Evolutionary conservation across 2,329 filamentous ascomycete genomes (phyloP).

Genomic region (Myriosclerotinia scirpicola): DNA sequence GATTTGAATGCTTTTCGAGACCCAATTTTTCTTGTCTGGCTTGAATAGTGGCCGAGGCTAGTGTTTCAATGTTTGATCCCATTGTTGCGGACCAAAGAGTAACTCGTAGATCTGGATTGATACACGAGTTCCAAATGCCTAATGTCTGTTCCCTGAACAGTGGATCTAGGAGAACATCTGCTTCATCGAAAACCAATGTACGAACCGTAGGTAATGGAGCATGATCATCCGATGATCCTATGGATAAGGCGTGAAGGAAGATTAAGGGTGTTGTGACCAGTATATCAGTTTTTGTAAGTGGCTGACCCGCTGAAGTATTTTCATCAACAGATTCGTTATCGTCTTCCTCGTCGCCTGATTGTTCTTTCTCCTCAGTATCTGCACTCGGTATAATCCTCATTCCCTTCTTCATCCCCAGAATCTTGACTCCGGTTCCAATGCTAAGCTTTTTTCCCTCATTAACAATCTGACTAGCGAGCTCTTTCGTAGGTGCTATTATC

Average conservation of each 20-base stretch:
- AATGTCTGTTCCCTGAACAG: constrained; percentile 89
- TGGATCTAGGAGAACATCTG: constrained; percentile 88
- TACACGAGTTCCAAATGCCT: constrained; percentile 78
- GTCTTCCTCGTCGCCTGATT: constrained; percentile 41
- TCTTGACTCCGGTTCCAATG: constrained; percentile 72
- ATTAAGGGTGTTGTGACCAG: constrained; percentile 78
- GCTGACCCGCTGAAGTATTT: constrained; percentile 48
- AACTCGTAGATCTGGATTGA: constrained; percentile 65
- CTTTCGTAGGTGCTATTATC: constrained; percentile 76
- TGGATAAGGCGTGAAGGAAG: constrained; percentile 70
- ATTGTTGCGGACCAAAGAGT: constrained; percentile 97
- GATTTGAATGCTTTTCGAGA: constrained; percentile 46
- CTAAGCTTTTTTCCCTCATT: constrained; percentile 84
- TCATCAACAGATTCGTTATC: constrained; percentile 42
- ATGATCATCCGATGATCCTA: constrained; percentile 44
- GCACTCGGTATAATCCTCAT: constrained; percentile 61
- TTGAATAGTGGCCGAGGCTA: constrained; percentile 68
- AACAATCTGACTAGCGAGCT: constrained; percentile 76
- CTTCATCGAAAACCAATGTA: constrained; percentile 84
- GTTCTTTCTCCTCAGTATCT: constrained; percentile 44
- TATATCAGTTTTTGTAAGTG: constrained; percentile 71
- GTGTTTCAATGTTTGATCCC: constrained; percentile 84
- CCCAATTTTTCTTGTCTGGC: constrained; percentile 49
- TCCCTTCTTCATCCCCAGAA: constrained; percentile 81
- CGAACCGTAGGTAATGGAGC: constrained; percentile 64